Evolutionary conservation across 306 rosid genomes (phyloP), one percentile per base, ranked within the genome.

Genomic region (Quercus mongolica): DNA sequence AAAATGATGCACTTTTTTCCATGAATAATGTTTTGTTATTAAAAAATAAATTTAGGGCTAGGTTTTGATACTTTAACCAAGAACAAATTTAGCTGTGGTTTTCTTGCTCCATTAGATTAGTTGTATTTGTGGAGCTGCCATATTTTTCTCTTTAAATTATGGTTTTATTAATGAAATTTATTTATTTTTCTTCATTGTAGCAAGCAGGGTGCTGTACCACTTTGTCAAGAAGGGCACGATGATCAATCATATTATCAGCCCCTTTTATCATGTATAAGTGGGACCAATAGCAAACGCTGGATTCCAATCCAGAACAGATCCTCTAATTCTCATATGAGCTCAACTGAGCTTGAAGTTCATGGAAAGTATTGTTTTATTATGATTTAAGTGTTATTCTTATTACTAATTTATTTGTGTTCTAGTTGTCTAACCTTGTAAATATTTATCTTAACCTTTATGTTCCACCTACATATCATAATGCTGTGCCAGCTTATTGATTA

Each of bases 281-380:
- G 98, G 83, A 87, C 92, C 75, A 77, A 78, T 80, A 89, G 91
- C 88, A 89, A 83, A 80, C 97, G 90, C 76, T 93, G 99, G 99
- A 85, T 82, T 82, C 89, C 99, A 77, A 88, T 93, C 78, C 96
- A 87, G 70, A 91, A 96, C 86, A 93, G 89, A 91, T 91, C 97
- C 46, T 78, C 87, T 78, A 83, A 83, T 80, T 85, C 85, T 46
- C 92, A 82, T 52, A 76, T 89, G 91, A 88, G 85, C 88, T 73
- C 89, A 35, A 76, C 87, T 70, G 92, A 91, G 86, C 89, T 96
- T 83, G 86, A 93, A 88, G 79, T 96, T 89, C 94, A 96, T 90
- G 99, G 99, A 76, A 90, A 91, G 94, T 93, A 77, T 86, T 84
- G 73, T 83, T 86, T 69, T 78, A 41, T 85, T 0, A 33, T 55